These are phyloP conservation scores for Stachybotrys chartarum DNA, from an alignment of 2,329 filamentous ascomycete species.

Conservation along the genomic window DNA sequence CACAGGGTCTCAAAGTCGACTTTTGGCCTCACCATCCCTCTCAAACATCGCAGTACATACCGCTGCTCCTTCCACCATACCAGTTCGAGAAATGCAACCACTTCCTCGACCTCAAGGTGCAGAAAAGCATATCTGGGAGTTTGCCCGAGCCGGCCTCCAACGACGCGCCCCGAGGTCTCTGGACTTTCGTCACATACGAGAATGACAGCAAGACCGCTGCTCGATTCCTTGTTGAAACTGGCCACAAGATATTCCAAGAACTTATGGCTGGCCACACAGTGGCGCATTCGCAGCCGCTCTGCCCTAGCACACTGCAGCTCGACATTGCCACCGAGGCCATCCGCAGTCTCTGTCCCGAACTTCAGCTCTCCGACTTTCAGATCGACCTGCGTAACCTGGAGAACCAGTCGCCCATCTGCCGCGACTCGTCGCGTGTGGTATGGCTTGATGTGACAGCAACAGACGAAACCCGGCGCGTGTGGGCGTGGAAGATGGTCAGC, in stretches of 20 bases:
- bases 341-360: background rate
- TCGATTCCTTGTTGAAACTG: background rate
- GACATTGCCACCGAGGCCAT: background rate
- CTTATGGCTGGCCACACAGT: background rate
- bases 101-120: constrained; percentile 25
- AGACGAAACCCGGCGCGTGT: background rate
- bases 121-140: background rate
- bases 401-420: background rate
- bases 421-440: background rate
- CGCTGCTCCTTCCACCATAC: constrained; percentile 29
- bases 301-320: background rate
- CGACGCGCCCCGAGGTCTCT: background rate
- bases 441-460: background rate
- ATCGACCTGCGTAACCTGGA: background rate
- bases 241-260: background rate
- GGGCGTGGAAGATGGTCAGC: background rate
- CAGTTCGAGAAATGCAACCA: constrained; percentile 32
- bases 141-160: background rate
- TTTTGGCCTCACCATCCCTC: constrained; percentile 29
- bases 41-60: constrained; percentile 15
- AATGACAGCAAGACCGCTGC: background rate
- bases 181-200: background rate
- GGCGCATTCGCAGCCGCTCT: background rate
- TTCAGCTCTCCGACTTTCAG: background rate
- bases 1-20: constrained; percentile 19